phyloP scores from a whole-genome alignment of 2,329 filamentous ascomycete genomes.

The Pezicula rhizophila region DNA sequence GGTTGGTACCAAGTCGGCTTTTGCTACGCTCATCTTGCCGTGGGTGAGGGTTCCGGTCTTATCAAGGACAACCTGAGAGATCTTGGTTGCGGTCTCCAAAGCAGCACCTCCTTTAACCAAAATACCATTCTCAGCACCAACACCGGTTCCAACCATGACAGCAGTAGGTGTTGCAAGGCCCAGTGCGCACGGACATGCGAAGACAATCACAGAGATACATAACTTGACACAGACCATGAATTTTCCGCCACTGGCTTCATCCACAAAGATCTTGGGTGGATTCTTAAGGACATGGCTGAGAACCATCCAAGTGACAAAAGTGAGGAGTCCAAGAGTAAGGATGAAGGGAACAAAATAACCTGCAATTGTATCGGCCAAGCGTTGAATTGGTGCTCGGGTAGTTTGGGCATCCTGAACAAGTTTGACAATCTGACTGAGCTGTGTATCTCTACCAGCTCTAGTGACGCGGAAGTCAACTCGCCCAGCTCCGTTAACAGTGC shows the following conservation, averaged over 20 bases:
- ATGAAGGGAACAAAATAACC: conserved; percentile 93
- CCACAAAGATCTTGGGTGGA: conserved; percentile 83
- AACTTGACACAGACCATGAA: conserved; percentile 96
- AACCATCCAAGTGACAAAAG: conserved; percentile 91
- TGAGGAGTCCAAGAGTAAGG: conserved; percentile 73
- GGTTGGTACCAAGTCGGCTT: conserved; percentile 54
- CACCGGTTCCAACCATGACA: conserved; percentile 98
- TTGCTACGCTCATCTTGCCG: conserved; percentile 90
- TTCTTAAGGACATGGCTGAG: conserved; percentile 78
- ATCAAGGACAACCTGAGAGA: conserved; percentile 86
- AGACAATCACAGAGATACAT: conserved; percentile 97
- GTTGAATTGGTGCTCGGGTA: conserved; percentile 86
- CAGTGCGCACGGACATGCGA: conserved; percentile 95
- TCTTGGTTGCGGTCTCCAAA: conserved; percentile 81
- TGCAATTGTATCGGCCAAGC: conserved; percentile 82
- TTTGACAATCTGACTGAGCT: conserved; percentile 95
- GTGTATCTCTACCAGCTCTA: conserved; percentile 87
- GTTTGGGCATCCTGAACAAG: conserved; percentile 98
- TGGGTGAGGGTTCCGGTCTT: conserved; percentile 94
- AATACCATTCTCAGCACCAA: conserved; percentile 92
- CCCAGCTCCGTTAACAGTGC: conserved; percentile 91
- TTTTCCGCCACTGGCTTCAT: conserved; percentile 76
- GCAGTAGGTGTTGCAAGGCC: conserved; percentile 93
- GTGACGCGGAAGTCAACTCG: conserved; percentile 89
- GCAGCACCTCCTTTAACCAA: conserved; percentile 95